Evolutionary conservation across 2,329 filamentous ascomycete species (phyloP).

Genomic region (Clonostachys solani): DNA sequence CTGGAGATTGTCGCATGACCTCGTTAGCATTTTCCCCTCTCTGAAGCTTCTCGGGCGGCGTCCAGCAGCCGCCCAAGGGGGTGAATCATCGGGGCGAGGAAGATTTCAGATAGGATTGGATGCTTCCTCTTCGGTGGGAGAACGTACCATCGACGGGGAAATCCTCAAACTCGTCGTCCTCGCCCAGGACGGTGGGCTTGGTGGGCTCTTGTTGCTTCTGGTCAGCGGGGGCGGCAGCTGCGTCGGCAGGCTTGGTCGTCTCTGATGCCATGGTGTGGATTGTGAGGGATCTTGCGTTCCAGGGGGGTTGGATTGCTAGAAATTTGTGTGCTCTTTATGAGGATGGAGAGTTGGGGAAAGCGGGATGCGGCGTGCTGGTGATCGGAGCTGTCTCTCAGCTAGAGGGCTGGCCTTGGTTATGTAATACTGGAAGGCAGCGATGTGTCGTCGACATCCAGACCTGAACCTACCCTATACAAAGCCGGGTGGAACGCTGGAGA

Average conservation of each 20-base stretch:
- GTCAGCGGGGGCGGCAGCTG: constrained; percentile 17
- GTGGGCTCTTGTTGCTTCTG: constrained; percentile 26
- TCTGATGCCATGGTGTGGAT: constrained; percentile 14
- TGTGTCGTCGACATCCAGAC: too few relatives aligned
- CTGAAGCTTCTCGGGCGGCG: neutral
- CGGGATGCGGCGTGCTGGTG: too few relatives aligned
- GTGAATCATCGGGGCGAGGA: neutral
- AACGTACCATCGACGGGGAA: constrained; percentile 87
- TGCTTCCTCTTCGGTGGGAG: neutral
- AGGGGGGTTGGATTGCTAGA: too few relatives aligned
- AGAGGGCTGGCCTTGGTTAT: too few relatives aligned
- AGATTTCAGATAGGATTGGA: neutral
- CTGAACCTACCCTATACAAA: too few relatives aligned
- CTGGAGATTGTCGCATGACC: constrained; percentile 35
- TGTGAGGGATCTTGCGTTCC: too few relatives aligned
- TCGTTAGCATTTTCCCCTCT: neutral
- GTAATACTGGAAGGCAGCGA: too few relatives aligned
- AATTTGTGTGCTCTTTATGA: too few relatives aligned
- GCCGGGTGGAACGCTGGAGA: too few relatives aligned
- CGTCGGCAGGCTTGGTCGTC: constrained; percentile 21
- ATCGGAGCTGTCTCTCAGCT: too few relatives aligned
- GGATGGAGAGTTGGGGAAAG: too few relatives aligned
- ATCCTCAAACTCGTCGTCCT: constrained; percentile 99
- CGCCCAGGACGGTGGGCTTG: constrained; percentile 65
- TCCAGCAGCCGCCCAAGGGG: neutral